A percentile compares a stretch with the other conserved stretches of the same genome.
Conservation (phyloP, 805 yeast genomes). For the Wickerhamomyces queroliae region DNA sequence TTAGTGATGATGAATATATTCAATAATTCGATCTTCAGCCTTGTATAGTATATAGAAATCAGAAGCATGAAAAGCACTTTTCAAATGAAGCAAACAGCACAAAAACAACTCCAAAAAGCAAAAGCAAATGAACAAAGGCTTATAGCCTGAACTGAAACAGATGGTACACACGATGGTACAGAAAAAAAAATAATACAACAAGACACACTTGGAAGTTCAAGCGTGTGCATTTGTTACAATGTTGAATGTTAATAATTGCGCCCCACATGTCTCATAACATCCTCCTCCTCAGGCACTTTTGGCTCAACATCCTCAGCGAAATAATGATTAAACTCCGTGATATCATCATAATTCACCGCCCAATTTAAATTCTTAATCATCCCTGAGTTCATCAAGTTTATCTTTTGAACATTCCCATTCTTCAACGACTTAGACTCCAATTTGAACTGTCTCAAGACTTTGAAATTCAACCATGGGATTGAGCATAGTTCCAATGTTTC, state of each 20-base stretch:
- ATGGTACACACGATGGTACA: too few relatives aligned
- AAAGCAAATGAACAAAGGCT: too few relatives aligned
- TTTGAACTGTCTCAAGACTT: conserved; percentile 25
- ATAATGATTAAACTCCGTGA: conserved; percentile 11
- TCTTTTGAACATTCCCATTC: conserved; percentile 5
- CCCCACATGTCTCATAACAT: conserved; percentile 16
- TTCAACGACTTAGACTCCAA: conserved; percentile 15
- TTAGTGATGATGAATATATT: too few relatives aligned
- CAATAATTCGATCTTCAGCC: too few relatives aligned
- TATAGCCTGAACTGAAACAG: too few relatives aligned
- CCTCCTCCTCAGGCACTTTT: conserved; percentile 2
- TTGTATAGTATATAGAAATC: too few relatives aligned
- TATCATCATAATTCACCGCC: conserved; percentile 25
- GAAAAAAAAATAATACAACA: too few relatives aligned
- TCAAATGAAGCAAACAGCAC: too few relatives aligned
- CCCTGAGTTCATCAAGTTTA: conserved; percentile 44
- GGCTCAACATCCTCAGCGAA: conserved; percentile 14
- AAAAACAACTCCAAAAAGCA: too few relatives aligned
- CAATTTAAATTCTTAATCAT: conserved; percentile 42
- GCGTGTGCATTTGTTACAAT: too few relatives aligned
- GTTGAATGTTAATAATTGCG: conserved; percentile 22
- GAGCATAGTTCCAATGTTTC: conserved; percentile 30
- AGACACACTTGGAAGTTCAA: too few relatives aligned
- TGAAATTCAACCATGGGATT: conserved; percentile 43
- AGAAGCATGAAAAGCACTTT: too few relatives aligned